A percentile compares a stretch with the other conserved stretches of the same genome.
These are phyloP conservation scores for Berkeleyomyces basicola DNA, from an alignment of 2,329 filamentous ascomycete genomes.

Conservation along the genomic window DNA sequence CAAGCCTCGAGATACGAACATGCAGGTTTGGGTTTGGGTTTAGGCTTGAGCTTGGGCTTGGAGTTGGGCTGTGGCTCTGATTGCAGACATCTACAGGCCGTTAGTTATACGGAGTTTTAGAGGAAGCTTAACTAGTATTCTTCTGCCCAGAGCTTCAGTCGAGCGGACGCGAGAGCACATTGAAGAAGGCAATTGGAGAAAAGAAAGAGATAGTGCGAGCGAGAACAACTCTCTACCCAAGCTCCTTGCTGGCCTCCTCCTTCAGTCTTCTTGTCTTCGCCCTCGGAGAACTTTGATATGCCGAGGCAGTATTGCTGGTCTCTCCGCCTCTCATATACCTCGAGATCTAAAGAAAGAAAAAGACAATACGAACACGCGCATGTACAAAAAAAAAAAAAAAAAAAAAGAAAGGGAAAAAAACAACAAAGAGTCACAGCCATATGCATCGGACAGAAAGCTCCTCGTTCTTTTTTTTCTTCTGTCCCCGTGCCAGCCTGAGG, in stretches of 20 bases:
- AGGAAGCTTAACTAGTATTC: neutral
- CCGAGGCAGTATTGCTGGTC: neutral
- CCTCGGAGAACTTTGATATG: neutral
- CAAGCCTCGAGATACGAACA: neutral
- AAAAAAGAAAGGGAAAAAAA: neutral
- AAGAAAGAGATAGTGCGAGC: neutral
- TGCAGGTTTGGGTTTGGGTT: neutral
- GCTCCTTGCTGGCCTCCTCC: neutral
- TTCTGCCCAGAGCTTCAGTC: neutral
- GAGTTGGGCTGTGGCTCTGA: neutral
- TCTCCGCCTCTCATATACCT: neutral
- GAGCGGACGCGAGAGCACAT: neutral
- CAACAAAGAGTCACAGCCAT: too few species aligned
- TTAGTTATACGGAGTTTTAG: neutral
- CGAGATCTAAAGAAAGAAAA: neutral
- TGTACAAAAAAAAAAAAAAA: neutral
- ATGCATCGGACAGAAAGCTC: neutral
- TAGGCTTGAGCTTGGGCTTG: neutral
- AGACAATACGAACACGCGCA: neutral
- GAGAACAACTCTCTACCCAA: neutral
- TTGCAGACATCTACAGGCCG: neutral
- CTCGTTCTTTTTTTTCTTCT: neutral
- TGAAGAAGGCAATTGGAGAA: neutral
- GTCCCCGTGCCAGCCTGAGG: neutral
- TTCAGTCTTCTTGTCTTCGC: neutral